Evolutionary conservation across 2,329 filamentous ascomycete species (phyloP).

Genomic region (Fusarium haematococcum): DNA sequence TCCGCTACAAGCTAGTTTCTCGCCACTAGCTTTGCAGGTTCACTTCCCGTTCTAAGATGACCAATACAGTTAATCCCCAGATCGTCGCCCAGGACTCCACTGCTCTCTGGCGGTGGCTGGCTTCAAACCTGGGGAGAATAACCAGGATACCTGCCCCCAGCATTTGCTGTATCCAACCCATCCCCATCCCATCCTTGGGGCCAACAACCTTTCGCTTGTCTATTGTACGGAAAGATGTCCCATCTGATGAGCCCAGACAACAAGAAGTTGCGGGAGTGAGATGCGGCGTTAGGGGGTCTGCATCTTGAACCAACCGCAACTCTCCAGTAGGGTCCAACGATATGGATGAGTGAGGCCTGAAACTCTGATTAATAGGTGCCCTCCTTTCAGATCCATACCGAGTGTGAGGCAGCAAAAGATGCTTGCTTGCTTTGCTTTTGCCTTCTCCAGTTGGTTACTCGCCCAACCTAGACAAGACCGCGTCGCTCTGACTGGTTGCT

Average conservation of each 20-base stretch:
- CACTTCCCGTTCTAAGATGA: neutral
- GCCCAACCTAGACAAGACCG: neutral
- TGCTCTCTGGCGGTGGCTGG: neutral
- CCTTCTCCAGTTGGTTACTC: neutral
- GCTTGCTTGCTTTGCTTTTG: neutral
- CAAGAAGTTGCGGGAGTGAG: neutral
- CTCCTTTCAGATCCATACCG: neutral
- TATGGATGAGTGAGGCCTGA: neutral
- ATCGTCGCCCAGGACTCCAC: accelerated
- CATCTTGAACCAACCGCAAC: neutral
- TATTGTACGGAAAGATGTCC: neutral
- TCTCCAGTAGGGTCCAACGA: neutral
- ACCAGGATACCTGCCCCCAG: neutral
- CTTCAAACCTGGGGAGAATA: neutral
- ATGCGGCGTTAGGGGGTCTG: neutral
- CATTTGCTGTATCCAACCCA: neutral
- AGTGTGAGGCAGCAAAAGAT: neutral
- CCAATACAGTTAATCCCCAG: accelerated
- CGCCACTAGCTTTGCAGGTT: neutral
- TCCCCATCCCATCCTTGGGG: neutral
- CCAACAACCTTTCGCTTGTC: neutral
- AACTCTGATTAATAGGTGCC: neutral
- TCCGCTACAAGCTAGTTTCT: neutral
- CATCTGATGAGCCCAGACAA: neutral
- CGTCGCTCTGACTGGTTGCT: too few relatives aligned